These are phyloP conservation scores for Trichopus zeylanicus DNA, from an alignment of 116 monocot genomes.

Conservation along the genomic window DNA sequence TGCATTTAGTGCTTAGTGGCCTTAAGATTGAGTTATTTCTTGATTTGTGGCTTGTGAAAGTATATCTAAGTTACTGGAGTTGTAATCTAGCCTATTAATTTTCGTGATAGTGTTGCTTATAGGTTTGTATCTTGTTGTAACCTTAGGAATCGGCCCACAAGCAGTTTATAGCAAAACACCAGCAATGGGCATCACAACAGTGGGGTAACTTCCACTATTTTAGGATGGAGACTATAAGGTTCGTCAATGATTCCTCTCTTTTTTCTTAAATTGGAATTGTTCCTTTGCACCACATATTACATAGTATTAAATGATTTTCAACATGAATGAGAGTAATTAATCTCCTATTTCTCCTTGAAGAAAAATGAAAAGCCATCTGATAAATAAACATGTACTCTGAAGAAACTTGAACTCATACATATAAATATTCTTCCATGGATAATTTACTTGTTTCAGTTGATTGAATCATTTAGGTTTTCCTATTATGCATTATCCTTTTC, in stretches of 20 bases:
- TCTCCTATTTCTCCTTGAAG: not conserved
- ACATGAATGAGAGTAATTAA: not conserved
- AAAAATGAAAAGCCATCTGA: not conserved
- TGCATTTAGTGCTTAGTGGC: not conserved
- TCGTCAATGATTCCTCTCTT: not conserved
- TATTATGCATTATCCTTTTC: not conserved
- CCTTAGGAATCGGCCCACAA: constrained; percentile 83
- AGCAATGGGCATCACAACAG: constrained; percentile 95
- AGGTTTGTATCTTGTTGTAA: constrained; percentile 2
- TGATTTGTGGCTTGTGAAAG: no score
- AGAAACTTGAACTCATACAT: no score
- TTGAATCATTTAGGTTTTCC: not conserved
- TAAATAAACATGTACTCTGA: no score
- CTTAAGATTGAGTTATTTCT: not conserved
- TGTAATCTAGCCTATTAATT: no score
- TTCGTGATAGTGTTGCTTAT: no score
- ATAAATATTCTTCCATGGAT: no score
- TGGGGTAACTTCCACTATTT: constrained; percentile 99
- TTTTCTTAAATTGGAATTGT: not conserved
- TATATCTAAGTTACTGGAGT: no score
- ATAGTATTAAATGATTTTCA: no score
- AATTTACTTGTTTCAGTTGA: not conserved
- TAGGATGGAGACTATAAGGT: constrained; percentile 93
- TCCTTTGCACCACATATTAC: not conserved
- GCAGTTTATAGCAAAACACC: constrained; percentile 78